Conservation (phyloP, 208 protist species). For the Strigomonas culicis region DNA sequence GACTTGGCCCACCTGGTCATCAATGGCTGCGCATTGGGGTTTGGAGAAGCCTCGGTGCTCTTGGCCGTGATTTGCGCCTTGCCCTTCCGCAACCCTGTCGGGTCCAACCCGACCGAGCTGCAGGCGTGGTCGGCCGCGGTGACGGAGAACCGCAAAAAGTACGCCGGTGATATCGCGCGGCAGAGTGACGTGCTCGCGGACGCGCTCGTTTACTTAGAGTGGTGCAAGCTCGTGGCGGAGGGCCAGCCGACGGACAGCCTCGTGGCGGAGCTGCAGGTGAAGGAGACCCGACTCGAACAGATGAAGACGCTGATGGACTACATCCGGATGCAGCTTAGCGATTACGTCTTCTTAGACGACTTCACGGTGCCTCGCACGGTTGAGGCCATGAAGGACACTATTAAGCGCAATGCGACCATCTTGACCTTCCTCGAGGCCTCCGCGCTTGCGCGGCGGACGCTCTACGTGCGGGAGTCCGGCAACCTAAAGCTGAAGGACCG, state of each 20-base stretch:
- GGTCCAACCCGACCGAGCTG: slow-evolving; percentile 15
- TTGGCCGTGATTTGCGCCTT: slow-evolving; percentile 61
- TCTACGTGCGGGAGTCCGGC: slow-evolving; percentile 72
- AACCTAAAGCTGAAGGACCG: slow-evolving; percentile 54
- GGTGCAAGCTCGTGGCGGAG: slow-evolving; percentile 41
- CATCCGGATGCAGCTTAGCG: slow-evolving; percentile 68
- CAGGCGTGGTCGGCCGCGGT: slow-evolving; percentile 34
- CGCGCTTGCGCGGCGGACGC: slow-evolving; percentile 49
- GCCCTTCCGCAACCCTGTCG: slow-evolving; percentile 38
- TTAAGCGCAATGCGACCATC: slow-evolving; percentile 58
- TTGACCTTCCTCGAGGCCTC: slow-evolving; percentile 65
- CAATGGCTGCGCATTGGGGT: slow-evolving; percentile 65
- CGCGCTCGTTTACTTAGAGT: slow-evolving; percentile 74
- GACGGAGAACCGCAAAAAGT: slow-evolving; percentile 50
- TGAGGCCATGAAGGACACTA: slow-evolving; percentile 23
- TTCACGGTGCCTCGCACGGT: slow-evolving; percentile 32
- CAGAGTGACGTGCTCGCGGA: slow-evolving; percentile 86
- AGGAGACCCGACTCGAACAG: slow-evolving; percentile 52
- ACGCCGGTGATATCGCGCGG: slow-evolving; percentile 49
- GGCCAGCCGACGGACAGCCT: slow-evolving; percentile 38
- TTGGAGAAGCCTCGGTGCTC: slow-evolving; percentile 63
- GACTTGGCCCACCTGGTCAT: slow-evolving; percentile 79
- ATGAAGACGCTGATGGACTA: slow-evolving; percentile 58
- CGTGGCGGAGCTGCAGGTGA: slow-evolving; percentile 37
- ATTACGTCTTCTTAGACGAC: slow-evolving; percentile 81